These are phyloP conservation scores for Phytophthora pistaciae DNA, from an alignment of 352 stramenopile species.

Conservation along the genomic window DNA sequence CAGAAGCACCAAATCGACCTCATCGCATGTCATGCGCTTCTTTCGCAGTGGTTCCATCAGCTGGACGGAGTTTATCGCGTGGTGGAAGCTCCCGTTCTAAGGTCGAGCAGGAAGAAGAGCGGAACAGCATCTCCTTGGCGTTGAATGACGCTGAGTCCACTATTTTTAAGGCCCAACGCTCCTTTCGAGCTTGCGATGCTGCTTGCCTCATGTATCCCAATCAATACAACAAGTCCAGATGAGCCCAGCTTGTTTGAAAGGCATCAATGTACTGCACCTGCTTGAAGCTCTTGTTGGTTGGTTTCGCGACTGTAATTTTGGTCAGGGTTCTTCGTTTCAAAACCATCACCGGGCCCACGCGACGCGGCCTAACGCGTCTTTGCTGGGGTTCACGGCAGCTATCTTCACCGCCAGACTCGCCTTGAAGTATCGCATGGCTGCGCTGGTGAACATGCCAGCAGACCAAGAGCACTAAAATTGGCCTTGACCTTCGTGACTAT, in stretches of 20 bases:
- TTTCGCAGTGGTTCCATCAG: slow-evolving; percentile 64
- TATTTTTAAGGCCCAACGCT: slow-evolving; percentile 39
- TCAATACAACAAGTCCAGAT: slow-evolving; percentile 12
- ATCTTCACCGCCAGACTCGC: slow-evolving; percentile 25
- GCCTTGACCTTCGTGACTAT: slow-evolving; percentile 14
- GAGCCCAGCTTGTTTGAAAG: slow-evolving; percentile 4
- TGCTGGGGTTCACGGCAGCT: slow-evolving; percentile 3
- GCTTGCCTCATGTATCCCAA: background rate
- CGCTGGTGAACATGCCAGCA: slow-evolving; percentile 32
- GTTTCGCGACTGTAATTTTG: slow-evolving; percentile 36
- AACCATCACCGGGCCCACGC: slow-evolving; percentile 29
- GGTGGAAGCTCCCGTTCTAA: slow-evolving; percentile 80
- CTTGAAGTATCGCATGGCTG: slow-evolving; percentile 32
- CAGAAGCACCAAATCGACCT: background rate
- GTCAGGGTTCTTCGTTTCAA: slow-evolving; percentile 38
- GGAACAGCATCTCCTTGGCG: slow-evolving; percentile 14
- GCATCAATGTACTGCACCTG: slow-evolving; percentile 8
- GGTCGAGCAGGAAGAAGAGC: slow-evolving; percentile 6
- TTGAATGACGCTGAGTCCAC: slow-evolving; percentile 13
- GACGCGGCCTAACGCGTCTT: slow-evolving; percentile 8
- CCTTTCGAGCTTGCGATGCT: slow-evolving; percentile 16
- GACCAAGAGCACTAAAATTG: slow-evolving; percentile 43
- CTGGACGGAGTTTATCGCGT: slow-evolving; percentile 83
- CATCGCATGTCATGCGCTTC: slow-evolving; percentile 18
- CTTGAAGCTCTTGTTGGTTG: slow-evolving; percentile 17